Evolutionary conservation across 805 yeast species (phyloP), one percentile per base, ranked within the genome.

Genomic region (Pichia kluyveri): DNA sequence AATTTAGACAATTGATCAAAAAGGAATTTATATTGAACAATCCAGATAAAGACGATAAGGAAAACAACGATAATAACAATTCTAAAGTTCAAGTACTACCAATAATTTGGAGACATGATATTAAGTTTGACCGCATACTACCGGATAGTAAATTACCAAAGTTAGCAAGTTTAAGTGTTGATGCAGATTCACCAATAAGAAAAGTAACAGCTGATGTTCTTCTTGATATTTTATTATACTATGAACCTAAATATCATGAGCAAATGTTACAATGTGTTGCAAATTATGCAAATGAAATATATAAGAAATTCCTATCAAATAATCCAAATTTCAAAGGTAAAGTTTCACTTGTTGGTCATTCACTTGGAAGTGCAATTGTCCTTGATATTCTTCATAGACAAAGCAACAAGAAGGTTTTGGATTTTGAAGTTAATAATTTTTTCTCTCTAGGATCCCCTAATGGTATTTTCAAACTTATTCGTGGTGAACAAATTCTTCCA

Each of bases 391-490:
- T 90, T 30, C 67, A 81, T 10, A 60, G 23, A 19, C 23, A 19
- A 19, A 19, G 23, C 23, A 67, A 17, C 83, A 11, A 30, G 31
- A 30, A 30, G 31, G 9, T 30, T 11, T 70, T 91, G 23, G 75
- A 77, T 32, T 91, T 91, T 60, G 73, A 78, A 0, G 90, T 87
- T 7, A 83, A 81, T 17, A 83, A 83, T 53, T 75, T 80, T 53
- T 90, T 88, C 61, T 80, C 86, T 12, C 72, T 88, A 32, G 99
- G 98, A 0, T 87, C 96, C 2, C 99, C 98, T 0, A 76, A 86
- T 36, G 97, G 96, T 1, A 80, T 88, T 19, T 85, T 90, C 65
- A 83, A 85, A 62, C 68, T 91, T 32, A 75, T 93, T 39, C 81
- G 79, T 54, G 76, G 82, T 41, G 75, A 74, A 41, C 77, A 76